A percentile compares a stretch with the other conserved stretches of the same genome.
These are phyloP conservation scores for Lonicera japonica DNA, from an alignment of 129 eudicot species.

Conservation along the genomic window DNA sequence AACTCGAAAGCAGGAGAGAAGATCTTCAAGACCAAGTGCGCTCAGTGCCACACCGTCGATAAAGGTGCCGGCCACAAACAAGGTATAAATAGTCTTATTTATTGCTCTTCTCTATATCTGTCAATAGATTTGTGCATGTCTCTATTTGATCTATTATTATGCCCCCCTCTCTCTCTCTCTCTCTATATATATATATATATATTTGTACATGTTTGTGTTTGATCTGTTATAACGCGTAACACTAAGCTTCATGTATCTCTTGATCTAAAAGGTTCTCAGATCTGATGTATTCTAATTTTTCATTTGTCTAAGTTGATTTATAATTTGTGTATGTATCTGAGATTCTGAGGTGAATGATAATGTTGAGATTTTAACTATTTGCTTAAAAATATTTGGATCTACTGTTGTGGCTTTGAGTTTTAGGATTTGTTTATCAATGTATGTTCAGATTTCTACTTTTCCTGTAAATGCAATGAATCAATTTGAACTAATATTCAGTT, in stretches of 20 bases:
- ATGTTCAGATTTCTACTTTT: background rate
- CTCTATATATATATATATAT: background rate
- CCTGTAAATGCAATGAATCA: too few relatives aligned
- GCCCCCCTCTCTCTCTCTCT: background rate
- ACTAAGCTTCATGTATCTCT: too few relatives aligned
- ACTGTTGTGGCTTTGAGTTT: background rate
- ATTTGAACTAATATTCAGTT: too few relatives aligned
- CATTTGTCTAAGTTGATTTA: too few relatives aligned
- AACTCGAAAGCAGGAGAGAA: conserved; percentile 55
- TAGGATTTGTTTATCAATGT: background rate
- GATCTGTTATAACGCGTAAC: too few relatives aligned
- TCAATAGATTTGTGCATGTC: background rate
- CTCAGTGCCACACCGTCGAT: conserved; percentile 92
- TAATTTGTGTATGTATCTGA: too few relatives aligned
- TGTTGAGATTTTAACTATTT: background rate
- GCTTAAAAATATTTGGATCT: background rate
- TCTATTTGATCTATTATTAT: too few relatives aligned
- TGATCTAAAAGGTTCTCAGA: conserved; percentile 1
- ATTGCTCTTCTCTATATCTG: background rate
- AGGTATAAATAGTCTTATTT: conserved; percentile 24
- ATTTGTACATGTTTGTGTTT: too few relatives aligned
- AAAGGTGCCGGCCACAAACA: conserved; percentile 95
- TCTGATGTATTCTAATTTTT: conserved; percentile 3
- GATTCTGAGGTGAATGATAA: background rate
- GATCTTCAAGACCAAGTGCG: conserved; percentile 94